phyloP scores from a whole-genome alignment of 1,284 basidiomycete genomes.

The Stereum hirsutum region DNA sequence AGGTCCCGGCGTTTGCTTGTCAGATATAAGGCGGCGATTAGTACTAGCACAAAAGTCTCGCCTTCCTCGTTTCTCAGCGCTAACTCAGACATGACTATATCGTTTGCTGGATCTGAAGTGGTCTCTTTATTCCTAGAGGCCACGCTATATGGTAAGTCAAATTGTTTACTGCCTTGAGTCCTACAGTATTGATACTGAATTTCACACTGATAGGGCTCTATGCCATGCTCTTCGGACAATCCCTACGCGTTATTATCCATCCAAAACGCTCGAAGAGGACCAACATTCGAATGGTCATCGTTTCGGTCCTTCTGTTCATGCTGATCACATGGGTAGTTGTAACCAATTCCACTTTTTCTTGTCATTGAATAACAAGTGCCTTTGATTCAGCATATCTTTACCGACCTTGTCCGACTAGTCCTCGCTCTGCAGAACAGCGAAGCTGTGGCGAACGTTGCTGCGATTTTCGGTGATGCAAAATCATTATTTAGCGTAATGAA shows the following conservation, averaged over 20 bases:
- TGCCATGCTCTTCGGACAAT: constrained; percentile 5
- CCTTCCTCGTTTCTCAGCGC: too few species aligned
- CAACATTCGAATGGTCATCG: constrained; percentile 7
- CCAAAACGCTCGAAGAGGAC: constrained; percentile 3
- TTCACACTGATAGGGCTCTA: constrained; percentile 4
- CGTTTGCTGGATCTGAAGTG: constrained; percentile 9
- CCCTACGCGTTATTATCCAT: constrained; percentile 7
- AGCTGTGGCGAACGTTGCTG: constrained; percentile 1
- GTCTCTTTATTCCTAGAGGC: constrained; percentile 8
- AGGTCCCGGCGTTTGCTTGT: too few species aligned
- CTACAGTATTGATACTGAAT: not conserved
- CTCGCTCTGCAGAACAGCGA: constrained; percentile 1
- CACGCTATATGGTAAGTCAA: constrained; percentile 7
- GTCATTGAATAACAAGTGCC: not conserved
- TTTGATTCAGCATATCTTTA: constrained; percentile 5
- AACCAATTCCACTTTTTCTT: not conserved
- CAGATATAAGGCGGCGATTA: too few species aligned
- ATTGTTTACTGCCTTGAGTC: not conserved
- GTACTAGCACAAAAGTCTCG: too few species aligned
- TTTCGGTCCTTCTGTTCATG: constrained; percentile 5
- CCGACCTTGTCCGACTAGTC: constrained; percentile 7
- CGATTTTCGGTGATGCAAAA: constrained; percentile 1
- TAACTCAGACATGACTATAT: too few species aligned
- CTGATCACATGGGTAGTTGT: constrained; percentile 10
- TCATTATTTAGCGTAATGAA: constrained; percentile 6